A percentile compares a stretch with the other conserved stretches of the same genome.
These are phyloP conservation scores for Chlorella sorokiniana DNA, from an alignment of 139 green algal species.

Conservation along the genomic window DNA sequence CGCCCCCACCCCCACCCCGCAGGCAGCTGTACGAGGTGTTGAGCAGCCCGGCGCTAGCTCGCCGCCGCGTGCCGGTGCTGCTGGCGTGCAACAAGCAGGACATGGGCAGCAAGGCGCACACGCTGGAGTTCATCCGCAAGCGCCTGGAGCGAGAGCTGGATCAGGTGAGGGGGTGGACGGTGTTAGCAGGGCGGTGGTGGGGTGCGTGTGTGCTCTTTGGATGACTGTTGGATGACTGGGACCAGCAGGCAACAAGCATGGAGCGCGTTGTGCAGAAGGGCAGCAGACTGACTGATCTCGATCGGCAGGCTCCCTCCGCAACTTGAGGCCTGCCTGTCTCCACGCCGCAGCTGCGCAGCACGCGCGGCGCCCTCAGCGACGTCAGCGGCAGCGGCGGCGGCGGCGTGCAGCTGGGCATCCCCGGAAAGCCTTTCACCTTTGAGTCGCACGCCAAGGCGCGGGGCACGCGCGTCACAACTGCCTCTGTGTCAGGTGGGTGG, in stretches of 20 bases:
- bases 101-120: slow-evolving; percentile 80
- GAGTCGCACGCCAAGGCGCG: slow-evolving; percentile 4
- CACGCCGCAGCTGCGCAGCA: slow-evolving; percentile 64
- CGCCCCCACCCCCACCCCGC: background rate
- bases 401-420: background rate
- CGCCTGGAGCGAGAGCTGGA: slow-evolving; percentile 90
- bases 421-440: slow-evolving; percentile 42
- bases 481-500: slow-evolving; percentile 6
- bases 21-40: slow-evolving; percentile 65
- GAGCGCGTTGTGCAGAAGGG: no score
- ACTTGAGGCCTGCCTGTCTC: background rate
- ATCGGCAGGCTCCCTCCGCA: background rate
- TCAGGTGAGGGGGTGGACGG: slow-evolving; percentile 19
- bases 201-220: background rate
- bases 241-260: background rate
- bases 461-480: slow-evolving; percentile 5
- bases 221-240: background rate
- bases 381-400: slow-evolving; percentile 7
- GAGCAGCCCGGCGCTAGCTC: slow-evolving; percentile 50
- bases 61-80: slow-evolving; percentile 77
- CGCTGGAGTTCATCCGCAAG: slow-evolving; percentile 86
- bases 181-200: background rate
- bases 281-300: no score
- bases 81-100: slow-evolving; percentile 95
- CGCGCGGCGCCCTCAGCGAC: slow-evolving; percentile 50